Evolutionary conservation across 2,329 filamentous ascomycete species (phyloP).

Genomic region (Drechslerella stenobrocha): DNA sequence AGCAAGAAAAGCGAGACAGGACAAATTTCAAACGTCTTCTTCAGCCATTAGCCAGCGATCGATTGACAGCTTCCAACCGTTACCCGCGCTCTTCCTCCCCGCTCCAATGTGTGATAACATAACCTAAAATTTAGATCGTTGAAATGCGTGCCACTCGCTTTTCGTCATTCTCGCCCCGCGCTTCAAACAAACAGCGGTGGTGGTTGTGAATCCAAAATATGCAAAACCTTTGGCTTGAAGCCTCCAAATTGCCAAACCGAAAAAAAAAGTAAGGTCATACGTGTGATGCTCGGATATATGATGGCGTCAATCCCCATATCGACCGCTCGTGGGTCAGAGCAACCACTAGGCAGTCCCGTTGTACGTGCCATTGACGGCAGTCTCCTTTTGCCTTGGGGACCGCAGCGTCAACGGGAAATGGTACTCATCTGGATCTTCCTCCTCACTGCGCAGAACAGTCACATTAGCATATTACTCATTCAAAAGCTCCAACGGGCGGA

Average conservation of each 20-base stretch:
- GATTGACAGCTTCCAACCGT: conserved; percentile 18
- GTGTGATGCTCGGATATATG: too few relatives aligned
- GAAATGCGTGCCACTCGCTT: too few relatives aligned
- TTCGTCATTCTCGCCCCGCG: too few relatives aligned
- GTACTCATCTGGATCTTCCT: conserved; percentile 84
- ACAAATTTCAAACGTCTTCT: not conserved
- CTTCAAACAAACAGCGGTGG: too few relatives aligned
- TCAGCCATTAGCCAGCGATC: conserved; percentile 43
- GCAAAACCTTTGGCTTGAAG: too few relatives aligned
- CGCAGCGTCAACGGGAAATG: conserved; percentile 70
- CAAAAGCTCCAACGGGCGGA: conserved; percentile 10
- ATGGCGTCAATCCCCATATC: too few relatives aligned
- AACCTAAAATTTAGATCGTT: not conserved
- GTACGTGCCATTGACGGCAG: conserved; percentile 13
- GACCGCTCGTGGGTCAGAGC: too few relatives aligned
- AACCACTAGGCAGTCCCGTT: conserved; percentile 1
- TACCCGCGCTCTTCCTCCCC: not conserved
- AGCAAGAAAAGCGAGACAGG: not conserved
- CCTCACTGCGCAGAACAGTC: conserved; percentile 66
- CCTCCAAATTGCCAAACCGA: too few relatives aligned
- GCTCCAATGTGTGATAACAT: conserved; percentile 3
- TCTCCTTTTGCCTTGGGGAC: conserved; percentile 31
- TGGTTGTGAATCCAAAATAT: too few relatives aligned
- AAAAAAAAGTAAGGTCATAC: too few relatives aligned
- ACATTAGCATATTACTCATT: not conserved